Percentiles rank a stretch among this genome's conserved stretches.
Conservation (phyloP, 306 rosid species). For the Malus fusca region DNA sequence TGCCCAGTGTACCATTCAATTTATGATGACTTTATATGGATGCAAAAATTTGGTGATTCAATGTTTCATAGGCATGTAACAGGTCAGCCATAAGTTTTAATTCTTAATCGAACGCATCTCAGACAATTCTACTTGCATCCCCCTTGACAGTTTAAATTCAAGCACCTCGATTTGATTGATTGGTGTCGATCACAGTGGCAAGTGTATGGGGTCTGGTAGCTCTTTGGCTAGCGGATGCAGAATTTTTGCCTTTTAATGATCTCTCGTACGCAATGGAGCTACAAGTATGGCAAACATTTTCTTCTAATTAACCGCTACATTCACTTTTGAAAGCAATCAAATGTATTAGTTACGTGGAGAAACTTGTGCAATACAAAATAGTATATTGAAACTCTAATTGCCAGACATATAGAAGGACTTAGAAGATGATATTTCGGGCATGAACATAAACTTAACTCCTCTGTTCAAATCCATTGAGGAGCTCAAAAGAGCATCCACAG, state of each 20-base stretch:
- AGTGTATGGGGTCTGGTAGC: slow-evolving; percentile 8
- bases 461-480: slow-evolving; percentile 46
- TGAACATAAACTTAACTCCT: slow-evolving; percentile 44
- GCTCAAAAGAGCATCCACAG: slow-evolving; percentile 44
- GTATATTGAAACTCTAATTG: background rate
- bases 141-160: background rate
- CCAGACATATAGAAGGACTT: slow-evolving; percentile 35
- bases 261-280: background rate
- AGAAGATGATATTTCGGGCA: slow-evolving; percentile 29
- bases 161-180: background rate
- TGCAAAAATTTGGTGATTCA: slow-evolving; percentile 73
- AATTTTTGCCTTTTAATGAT: slow-evolving; percentile 2
- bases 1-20: slow-evolving; percentile 65
- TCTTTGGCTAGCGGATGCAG: slow-evolving; percentile 34
- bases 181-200: background rate
- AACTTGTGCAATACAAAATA: background rate
- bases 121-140: background rate
- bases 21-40: slow-evolving; percentile 70
- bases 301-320: background rate
- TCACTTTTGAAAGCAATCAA: background rate
- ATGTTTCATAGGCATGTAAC: slow-evolving; percentile 69
- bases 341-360: background rate
- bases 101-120: too few relatives aligned
- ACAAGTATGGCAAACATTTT: background rate
- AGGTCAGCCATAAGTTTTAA: slow-evolving; percentile 31